Conservation (phyloP, 768 basidiomycete species). For the Strobilomyces dryophilus region DNA sequence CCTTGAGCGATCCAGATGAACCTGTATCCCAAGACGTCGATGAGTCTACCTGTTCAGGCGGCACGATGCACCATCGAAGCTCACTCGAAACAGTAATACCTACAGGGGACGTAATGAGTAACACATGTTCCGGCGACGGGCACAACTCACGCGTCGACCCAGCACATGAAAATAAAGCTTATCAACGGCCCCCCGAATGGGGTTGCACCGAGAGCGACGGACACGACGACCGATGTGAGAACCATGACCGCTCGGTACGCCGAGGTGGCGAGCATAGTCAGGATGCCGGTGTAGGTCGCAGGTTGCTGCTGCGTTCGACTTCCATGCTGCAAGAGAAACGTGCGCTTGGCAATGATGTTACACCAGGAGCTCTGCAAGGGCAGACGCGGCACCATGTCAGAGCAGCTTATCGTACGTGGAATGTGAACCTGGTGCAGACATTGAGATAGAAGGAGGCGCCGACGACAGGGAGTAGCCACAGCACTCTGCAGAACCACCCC, state of each 20-base stretch:
- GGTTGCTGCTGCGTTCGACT: conserved; percentile 51
- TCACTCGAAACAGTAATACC: conserved; percentile 91
- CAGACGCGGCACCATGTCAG: conserved; percentile 6
- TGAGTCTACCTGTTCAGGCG: neutral
- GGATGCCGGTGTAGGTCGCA: conserved; percentile 62
- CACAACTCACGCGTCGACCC: conserved; percentile 77
- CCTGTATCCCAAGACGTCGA: conserved; percentile 35
- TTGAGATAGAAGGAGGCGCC: conserved; percentile 78
- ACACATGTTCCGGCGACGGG: neutral
- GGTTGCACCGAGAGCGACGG: conserved; percentile 57
- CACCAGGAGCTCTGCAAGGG: conserved; percentile 68
- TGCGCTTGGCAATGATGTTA: conserved; percentile 67
- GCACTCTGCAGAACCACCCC: conserved; percentile 68
- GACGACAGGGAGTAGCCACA: conserved; percentile 80
- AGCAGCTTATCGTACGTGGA: conserved; percentile 7
- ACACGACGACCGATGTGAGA: conserved; percentile 66
- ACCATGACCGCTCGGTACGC: conserved; percentile 84
- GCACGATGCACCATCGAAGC: conserved; percentile 11
- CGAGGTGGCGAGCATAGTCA: conserved; percentile 72
- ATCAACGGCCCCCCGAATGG: conserved; percentile 60
- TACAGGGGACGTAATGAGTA: conserved; percentile 25
- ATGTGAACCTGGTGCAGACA: conserved; percentile 40
- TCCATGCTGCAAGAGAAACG: conserved; percentile 70
- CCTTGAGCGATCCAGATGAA: conserved; percentile 79
- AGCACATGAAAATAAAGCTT: conserved; percentile 74